A percentile compares a stretch with the other conserved stretches of the same genome.
These are phyloP conservation scores for Mycena kentingensis DNA, from an alignment of 768 basidiomycete genomes.

Conservation along the genomic window DNA sequence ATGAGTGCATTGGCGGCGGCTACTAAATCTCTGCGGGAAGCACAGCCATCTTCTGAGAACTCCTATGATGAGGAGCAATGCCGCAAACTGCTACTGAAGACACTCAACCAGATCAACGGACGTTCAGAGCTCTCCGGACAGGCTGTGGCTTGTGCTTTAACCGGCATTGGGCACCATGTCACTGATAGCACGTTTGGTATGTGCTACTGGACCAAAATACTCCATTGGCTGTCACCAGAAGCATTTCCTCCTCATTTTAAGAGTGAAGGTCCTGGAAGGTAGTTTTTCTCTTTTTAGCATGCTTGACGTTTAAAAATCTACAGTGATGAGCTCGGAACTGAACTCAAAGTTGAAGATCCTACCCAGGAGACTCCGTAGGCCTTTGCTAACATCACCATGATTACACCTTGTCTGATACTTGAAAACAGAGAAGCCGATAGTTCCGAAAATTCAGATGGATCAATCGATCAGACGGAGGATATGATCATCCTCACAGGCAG, in stretches of 20 bases:
- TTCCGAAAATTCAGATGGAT: too few relatives aligned
- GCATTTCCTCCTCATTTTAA: not conserved
- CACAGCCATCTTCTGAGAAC: not conserved
- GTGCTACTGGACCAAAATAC: constrained; percentile 12
- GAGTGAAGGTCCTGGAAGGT: too few relatives aligned
- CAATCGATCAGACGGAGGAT: too few relatives aligned
- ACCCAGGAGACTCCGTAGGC: too few relatives aligned
- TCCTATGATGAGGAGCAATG: not conserved
- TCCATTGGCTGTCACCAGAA: constrained; percentile 8
- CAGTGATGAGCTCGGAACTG: too few relatives aligned
- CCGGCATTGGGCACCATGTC: constrained; percentile 10
- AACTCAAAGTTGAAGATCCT: too few relatives aligned
- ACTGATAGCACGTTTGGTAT: constrained; percentile 10
- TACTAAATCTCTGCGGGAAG: not conserved
- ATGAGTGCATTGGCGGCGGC: constrained; percentile 19
- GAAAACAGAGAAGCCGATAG: too few relatives aligned
- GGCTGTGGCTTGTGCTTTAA: constrained; percentile 12
- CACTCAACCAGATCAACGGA: constrained; percentile 18
- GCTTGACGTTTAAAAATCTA: too few relatives aligned
- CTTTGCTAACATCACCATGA: too few relatives aligned
- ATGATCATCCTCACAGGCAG: too few relatives aligned
- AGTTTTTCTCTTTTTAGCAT: too few relatives aligned
- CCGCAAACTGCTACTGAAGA: constrained; percentile 10
- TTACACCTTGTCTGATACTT: too few relatives aligned
- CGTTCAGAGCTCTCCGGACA: constrained; percentile 15